phyloP scores from a whole-genome alignment of 2,329 filamentous ascomycete genomes.

The Blumeriella jaapii region DNA sequence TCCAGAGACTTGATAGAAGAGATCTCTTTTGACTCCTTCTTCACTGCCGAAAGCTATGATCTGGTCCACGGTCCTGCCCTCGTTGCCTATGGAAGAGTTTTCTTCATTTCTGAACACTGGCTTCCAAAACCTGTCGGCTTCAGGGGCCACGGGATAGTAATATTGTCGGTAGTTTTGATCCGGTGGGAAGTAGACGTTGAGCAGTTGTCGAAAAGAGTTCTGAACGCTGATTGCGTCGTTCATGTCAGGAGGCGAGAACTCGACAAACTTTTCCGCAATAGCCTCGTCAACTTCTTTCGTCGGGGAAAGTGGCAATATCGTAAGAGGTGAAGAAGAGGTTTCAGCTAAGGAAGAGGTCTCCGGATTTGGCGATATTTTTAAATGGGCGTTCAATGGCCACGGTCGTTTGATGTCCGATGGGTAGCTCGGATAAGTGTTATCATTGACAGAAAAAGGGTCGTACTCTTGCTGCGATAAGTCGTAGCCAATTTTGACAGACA shows the following conservation, averaged over 20 bases:
- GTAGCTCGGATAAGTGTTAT: no score
- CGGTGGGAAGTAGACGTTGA: slow-evolving; percentile 39
- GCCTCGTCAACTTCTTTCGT: not conserved
- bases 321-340: no score
- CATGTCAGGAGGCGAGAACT: slow-evolving; percentile 15
- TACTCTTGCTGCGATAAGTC: slow-evolving; percentile 6
- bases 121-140: slow-evolving; percentile 31
- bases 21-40: slow-evolving; percentile 39
- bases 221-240: slow-evolving; percentile 38
- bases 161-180: slow-evolving; percentile 37
- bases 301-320: not conserved
- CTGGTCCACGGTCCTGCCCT: slow-evolving; percentile 38
- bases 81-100: slow-evolving; percentile 13
- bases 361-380: not conserved
- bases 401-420: slow-evolving; percentile 4
- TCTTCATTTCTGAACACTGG: slow-evolving; percentile 23
- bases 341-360: not conserved
- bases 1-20: slow-evolving; percentile 36
- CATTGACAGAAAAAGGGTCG: slow-evolving; percentile 8
- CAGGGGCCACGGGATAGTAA: slow-evolving; percentile 36
- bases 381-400: slow-evolving; percentile 2
- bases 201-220: slow-evolving; percentile 42
- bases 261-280: slow-evolving; percentile 12
- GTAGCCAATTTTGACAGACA: slow-evolving; percentile 7
- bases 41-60: slow-evolving; percentile 50